Evolutionary conservation across 805 yeast species (phyloP).

Genomic region (Lipomyces spencermartinsiae): DNA sequence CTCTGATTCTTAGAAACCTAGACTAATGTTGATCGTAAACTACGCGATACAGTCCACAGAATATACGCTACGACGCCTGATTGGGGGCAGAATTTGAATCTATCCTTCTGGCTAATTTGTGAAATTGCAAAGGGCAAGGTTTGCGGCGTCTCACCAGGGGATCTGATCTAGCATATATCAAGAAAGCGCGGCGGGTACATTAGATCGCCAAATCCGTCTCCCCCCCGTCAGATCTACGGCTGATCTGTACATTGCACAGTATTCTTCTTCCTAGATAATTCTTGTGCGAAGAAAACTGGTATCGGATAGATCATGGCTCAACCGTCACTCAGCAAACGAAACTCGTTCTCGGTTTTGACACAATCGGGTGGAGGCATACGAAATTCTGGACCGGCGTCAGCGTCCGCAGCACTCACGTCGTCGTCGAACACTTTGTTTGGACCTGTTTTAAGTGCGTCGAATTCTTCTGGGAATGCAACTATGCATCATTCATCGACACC

Average conservation of each 20-base stretch:
- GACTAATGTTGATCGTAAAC: background rate
- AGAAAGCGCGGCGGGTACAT: background rate
- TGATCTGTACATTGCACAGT: background rate
- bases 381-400: conserved; percentile 16
- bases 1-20: too few relatives aligned
- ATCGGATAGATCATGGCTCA: conserved; percentile 21
- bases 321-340: conserved; percentile 29
- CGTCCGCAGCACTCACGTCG: conserved; percentile 9
- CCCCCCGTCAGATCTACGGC: background rate
- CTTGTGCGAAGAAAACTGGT: background rate
- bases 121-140: background rate
- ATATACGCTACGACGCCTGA: background rate
- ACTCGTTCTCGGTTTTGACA: conserved; percentile 31
- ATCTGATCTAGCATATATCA: background rate
- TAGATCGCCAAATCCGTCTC: background rate
- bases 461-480: background rate
- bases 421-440: conserved; percentile 1
- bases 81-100: background rate
- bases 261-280: background rate
- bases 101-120: background rate
- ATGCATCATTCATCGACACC: conserved; percentile 1
- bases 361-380: conserved; percentile 13
- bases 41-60: background rate
- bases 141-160: background rate
- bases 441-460: background rate